Evolutionary conservation across 192 early-diverging fungal species (phyloP).

Genomic region (Phycomyces blakesleeanus): DNA sequence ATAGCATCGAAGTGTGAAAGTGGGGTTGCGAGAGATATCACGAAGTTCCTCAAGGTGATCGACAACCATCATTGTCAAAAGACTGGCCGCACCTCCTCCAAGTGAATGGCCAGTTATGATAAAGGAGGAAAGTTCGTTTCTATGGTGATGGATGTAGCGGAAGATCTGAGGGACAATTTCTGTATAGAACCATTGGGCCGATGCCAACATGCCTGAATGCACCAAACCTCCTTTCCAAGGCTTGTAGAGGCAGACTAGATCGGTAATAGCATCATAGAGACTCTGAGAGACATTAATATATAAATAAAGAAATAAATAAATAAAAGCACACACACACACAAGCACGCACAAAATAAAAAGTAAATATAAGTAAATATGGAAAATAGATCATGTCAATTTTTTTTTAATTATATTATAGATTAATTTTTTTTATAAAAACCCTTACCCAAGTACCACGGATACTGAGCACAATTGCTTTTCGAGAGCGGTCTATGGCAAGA

Average conservation of each 20-base stretch:
- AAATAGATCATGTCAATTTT: neutral
- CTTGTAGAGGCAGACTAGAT: constrained; percentile 71
- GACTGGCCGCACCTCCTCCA: constrained; percentile 55
- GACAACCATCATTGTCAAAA: constrained; percentile 62
- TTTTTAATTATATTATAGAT: neutral
- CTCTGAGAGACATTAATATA: constrained; percentile 48
- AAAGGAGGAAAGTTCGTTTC: constrained; percentile 33
- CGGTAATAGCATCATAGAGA: constrained; percentile 69
- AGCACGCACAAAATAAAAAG: too few relatives aligned
- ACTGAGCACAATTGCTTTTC: constrained; percentile 63
- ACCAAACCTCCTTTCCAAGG: constrained; percentile 76
- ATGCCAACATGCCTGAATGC: constrained; percentile 71
- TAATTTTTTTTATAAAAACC: neutral
- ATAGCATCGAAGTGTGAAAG: constrained; percentile 40
- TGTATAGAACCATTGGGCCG: constrained; percentile 62
- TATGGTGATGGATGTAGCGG: constrained; percentile 36
- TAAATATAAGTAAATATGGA: neutral
- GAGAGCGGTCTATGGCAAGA: constrained; percentile 59
- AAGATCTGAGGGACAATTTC: constrained; percentile 58
- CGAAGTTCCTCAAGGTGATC: constrained; percentile 38
- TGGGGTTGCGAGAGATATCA: constrained; percentile 33
- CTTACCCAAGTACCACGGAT: constrained; percentile 69
- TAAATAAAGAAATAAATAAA: too few relatives aligned
- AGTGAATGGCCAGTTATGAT: constrained; percentile 64
- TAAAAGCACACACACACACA: too few relatives aligned